Conservation (phyloP, 768 basidiomycete species). For the Pisolithus marmoratus region DNA sequence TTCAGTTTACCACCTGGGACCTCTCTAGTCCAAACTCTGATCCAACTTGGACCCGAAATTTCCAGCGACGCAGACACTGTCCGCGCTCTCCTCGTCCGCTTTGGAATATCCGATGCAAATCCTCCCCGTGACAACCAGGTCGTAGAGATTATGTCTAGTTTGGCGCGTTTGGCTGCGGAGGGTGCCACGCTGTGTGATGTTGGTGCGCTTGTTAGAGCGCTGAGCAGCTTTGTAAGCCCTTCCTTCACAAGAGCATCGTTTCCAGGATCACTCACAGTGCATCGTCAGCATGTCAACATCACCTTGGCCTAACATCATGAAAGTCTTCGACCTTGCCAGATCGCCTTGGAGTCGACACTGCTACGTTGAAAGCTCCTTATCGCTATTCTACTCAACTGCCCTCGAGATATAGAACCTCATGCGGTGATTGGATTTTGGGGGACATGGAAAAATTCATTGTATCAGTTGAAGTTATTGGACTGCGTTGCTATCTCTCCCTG, state of each 20-base stretch:
- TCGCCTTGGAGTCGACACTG: constrained; percentile 81
- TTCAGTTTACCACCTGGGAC: constrained; percentile 60
- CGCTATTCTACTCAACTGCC: constrained; percentile 77
- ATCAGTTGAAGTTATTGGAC: constrained; percentile 83
- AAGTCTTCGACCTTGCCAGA: constrained; percentile 82
- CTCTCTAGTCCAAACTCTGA: constrained; percentile 67
- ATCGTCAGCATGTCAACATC: constrained; percentile 51
- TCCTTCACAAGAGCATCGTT: neutral
- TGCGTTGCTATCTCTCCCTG: constrained; percentile 83
- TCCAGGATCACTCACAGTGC: constrained; percentile 9
- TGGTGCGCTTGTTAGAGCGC: constrained; percentile 63
- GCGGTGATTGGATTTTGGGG: constrained; percentile 85
- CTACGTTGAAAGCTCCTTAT: constrained; percentile 86
- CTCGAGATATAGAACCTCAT: constrained; percentile 69
- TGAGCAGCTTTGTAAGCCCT: constrained; percentile 63
- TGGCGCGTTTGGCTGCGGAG: constrained; percentile 68
- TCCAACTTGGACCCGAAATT: constrained; percentile 75
- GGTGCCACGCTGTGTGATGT: constrained; percentile 71
- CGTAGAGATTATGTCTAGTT: constrained; percentile 61
- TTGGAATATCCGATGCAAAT: constrained; percentile 65
- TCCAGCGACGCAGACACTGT: constrained; percentile 69
- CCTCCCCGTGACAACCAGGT: constrained; percentile 70
- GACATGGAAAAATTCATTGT: constrained; percentile 77
- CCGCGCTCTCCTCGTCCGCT: constrained; percentile 63
- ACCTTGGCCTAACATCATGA: constrained; percentile 82